These are phyloP conservation scores for Pythium guiyangense DNA, from an alignment of 352 stramenopile species.

Conservation along the genomic window DNA sequence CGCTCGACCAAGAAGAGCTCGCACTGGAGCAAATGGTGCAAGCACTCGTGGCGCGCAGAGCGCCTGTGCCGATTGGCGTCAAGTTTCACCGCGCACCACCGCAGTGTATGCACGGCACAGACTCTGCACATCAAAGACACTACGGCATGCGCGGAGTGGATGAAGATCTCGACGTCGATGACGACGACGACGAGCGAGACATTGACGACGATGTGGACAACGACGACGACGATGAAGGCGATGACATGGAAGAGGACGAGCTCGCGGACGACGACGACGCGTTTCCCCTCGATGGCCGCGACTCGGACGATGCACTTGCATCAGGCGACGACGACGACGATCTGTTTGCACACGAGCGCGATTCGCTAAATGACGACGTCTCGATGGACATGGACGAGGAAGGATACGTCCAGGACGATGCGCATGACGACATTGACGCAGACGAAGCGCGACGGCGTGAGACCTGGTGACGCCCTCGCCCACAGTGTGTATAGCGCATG, in stretches of 20 bases:
- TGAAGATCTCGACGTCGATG: slow-evolving; percentile 21
- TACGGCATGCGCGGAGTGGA: slow-evolving; percentile 9
- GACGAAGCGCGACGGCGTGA: too few relatives aligned
- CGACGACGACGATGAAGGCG: slow-evolving; percentile 14
- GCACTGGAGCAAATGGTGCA: slow-evolving; percentile 47
- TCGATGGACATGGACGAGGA: slow-evolving; percentile 35
- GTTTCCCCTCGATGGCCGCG: slow-evolving; percentile 20
- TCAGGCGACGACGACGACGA: slow-evolving; percentile 19
- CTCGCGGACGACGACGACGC: slow-evolving; percentile 24
- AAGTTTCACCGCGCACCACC: slow-evolving; percentile 40
- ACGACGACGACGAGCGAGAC: slow-evolving; percentile 39
- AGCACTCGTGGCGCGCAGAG: slow-evolving; percentile 43
- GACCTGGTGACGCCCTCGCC: too few relatives aligned
- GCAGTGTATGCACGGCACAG: too few relatives aligned
- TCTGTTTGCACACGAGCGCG: slow-evolving; percentile 23
- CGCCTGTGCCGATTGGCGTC: slow-evolving; percentile 46
- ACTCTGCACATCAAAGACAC: neutral
- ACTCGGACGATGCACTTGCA: slow-evolving; percentile 20
- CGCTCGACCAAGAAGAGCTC: slow-evolving; percentile 53
- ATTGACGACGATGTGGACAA: slow-evolving; percentile 33
- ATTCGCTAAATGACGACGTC: slow-evolving; percentile 32
- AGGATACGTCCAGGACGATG: too few relatives aligned
- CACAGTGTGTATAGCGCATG: too few relatives aligned
- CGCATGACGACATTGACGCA: too few relatives aligned
- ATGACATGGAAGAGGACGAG: slow-evolving; percentile 19